Base-by-base conservation (phyloP, 2,329 filamentous ascomycete species). In the Penicillium sp. region DNA sequence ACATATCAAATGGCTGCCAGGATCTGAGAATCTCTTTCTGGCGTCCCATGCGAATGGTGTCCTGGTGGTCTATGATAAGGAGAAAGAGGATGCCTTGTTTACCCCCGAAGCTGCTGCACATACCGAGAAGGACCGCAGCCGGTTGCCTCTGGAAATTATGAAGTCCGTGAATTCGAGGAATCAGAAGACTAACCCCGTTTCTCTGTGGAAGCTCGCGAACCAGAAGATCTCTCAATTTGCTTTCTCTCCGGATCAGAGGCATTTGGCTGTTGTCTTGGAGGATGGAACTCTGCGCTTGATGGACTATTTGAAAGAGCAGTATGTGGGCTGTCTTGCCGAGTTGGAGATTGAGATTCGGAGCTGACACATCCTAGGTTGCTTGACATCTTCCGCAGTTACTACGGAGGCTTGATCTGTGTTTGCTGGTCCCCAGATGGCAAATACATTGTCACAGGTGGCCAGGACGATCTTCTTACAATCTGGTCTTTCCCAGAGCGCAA, bases 401-500 rank as follows among this genome's bases (percentile, higher is more conserved):
- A 96, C 61, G 93, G 93, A 38, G 91, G 89, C 3, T 77, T 98
- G 51, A 86, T 86, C 36, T 95, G 89, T 63, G 89, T 96, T 2
- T 95, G 89, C 70, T 98, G 93, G 93, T 96, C 91, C 6, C 93
- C 93, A 8, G 93, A 98, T 63, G 90, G 89, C 42, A 91, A 94
- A 65, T 98, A 97, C 67, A 84, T 98, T 42, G 76, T 98, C 14
- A 96, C 93, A 0, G 93, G 93, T 42, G 90, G 93, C 4, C 91
- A 97, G 69, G 93, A 98, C 66, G 93, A 98, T 65, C 75, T 97
- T 8, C 86, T 98, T 10, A 94, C 89, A 0, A 96, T 98, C 57
- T 98, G 93, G 93, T 93, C 85, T 13, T 77, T 95, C 29, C 79
- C 83, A 32, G 93, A 97, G 61, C 83, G 82, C 37, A 81, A 84